These are phyloP conservation scores for Zizania latifolia DNA, from an alignment of 176 grass and related monocot genomes.

Conservation along the genomic window DNA sequence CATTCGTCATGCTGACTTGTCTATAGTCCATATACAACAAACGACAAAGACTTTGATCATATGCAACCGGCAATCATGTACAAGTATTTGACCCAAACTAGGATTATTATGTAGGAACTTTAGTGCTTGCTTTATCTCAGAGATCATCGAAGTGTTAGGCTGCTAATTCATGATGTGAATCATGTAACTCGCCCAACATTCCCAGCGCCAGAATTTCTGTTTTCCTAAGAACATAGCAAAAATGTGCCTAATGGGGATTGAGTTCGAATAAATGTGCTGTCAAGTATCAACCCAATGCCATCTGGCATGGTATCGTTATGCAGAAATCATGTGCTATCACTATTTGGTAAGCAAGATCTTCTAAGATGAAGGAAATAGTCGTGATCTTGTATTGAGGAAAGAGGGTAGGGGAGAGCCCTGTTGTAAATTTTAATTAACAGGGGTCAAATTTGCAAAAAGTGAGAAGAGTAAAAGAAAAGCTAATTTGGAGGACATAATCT, in stretches of 20 bases:
- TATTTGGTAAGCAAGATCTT: conserved; percentile 5
- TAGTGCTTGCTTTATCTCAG: background rate
- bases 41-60: background rate
- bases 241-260: background rate
- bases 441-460: background rate
- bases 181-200: background rate
- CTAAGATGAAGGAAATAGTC: background rate
- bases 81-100: background rate
- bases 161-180: too few relatives aligned
- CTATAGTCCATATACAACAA: background rate
- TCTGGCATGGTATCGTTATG: background rate
- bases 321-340: background rate
- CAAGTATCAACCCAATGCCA: background rate
- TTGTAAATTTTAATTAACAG: background rate
- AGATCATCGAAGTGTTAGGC: background rate
- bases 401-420: background rate
- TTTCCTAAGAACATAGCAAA: background rate
- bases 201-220: background rate
- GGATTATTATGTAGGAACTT: background rate
- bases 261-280: background rate
- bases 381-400: too few relatives aligned
- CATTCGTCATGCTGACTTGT: conserved; percentile 7
- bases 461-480: background rate
- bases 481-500: background rate
- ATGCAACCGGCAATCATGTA: background rate